Conservation (phyloP, 192 early-diverging fungal species). For the Coemansia sp. region DNA sequence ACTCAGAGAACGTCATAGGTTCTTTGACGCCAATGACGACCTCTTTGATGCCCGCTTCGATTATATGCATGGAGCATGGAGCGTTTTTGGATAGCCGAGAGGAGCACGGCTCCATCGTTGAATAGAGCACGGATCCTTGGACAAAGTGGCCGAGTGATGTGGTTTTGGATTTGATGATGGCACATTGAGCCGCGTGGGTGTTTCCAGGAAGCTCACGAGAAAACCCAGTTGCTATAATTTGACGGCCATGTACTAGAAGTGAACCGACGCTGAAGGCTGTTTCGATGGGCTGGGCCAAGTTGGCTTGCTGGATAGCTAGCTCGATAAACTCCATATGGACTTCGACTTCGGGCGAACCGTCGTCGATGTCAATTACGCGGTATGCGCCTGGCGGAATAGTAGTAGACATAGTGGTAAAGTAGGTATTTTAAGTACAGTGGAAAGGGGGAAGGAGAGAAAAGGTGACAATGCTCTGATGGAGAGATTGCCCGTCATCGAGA, state of each 20-base stretch:
- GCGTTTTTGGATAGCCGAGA: slow-evolving; percentile 81
- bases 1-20: slow-evolving; percentile 83
- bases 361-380: slow-evolving; percentile 38
- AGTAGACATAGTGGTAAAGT: slow-evolving; percentile 9
- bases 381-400: slow-evolving; percentile 9
- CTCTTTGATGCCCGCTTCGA: slow-evolving; percentile 63
- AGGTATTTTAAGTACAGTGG: background rate
- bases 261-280: slow-evolving; percentile 96
- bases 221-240: slow-evolving; percentile 80
- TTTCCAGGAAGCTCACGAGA: slow-evolving; percentile 96
- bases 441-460: background rate
- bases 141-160: slow-evolving; percentile 29
- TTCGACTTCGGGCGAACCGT: slow-evolving; percentile 49
- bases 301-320: slow-evolving; percentile 82
- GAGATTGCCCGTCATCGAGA: background rate
- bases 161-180: slow-evolving; percentile 73
- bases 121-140: slow-evolving; percentile 75
- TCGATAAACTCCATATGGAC: slow-evolving; percentile 74
- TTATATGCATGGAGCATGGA: slow-evolving; percentile 74
- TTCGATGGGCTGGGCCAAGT: slow-evolving; percentile 71
- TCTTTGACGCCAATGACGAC: slow-evolving; percentile 95
- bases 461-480: background rate
- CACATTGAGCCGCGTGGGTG: slow-evolving; percentile 94
- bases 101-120: slow-evolving; percentile 99
- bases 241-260: slow-evolving; percentile 59